Evolutionary conservation across 2,329 filamentous ascomycete species (phyloP).

Genomic region (Microascus cirrosus): DNA sequence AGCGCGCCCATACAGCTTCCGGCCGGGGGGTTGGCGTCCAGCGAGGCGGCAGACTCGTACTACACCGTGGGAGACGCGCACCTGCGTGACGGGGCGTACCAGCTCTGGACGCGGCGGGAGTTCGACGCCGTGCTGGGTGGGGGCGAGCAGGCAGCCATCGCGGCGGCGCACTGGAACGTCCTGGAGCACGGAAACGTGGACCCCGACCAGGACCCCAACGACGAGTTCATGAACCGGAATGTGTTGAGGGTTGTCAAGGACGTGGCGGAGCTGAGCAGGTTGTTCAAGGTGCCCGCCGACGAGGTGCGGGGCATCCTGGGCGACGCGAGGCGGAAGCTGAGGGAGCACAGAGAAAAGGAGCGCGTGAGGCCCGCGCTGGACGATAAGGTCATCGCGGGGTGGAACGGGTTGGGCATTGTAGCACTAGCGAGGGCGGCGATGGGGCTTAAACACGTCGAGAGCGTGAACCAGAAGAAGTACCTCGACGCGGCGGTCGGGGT

Average conservation of each 20-base stretch:
- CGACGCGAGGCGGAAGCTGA: conserved; percentile 55
- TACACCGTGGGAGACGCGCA: conserved; percentile 64
- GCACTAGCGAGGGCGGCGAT: conserved; percentile 67
- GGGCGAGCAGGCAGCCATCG: conserved; percentile 49
- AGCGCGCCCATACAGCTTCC: conserved; percentile 54
- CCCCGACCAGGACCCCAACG: conserved; percentile 72
- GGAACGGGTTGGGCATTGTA: conserved; percentile 82
- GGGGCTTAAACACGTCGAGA: conserved; percentile 50
- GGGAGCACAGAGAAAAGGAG: conserved; percentile 59
- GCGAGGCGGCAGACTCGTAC: conserved; percentile 81
- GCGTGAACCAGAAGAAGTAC: conserved; percentile 47
- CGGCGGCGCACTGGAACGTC: conserved; percentile 77
- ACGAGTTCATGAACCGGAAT: conserved; percentile 92
- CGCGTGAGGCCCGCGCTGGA: conserved; percentile 70
- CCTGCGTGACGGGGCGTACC: conserved; percentile 85
- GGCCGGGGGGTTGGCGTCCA: conserved; percentile 71
- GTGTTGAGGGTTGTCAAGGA: conserved; percentile 65
- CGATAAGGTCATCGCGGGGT: conserved; percentile 76
- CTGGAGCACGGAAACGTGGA: conserved; percentile 76
- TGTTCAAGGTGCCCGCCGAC: conserved; percentile 61
- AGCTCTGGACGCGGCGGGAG: conserved; percentile 86
- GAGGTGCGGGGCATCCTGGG: conserved; percentile 59
- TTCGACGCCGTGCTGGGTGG: conserved; percentile 60
- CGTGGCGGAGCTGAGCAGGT: conserved; percentile 56
- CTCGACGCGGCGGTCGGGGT: conserved; percentile 55